Conservation (phyloP, 2,329 filamentous ascomycete genomes). For the Alternaria postmessia region DNA sequence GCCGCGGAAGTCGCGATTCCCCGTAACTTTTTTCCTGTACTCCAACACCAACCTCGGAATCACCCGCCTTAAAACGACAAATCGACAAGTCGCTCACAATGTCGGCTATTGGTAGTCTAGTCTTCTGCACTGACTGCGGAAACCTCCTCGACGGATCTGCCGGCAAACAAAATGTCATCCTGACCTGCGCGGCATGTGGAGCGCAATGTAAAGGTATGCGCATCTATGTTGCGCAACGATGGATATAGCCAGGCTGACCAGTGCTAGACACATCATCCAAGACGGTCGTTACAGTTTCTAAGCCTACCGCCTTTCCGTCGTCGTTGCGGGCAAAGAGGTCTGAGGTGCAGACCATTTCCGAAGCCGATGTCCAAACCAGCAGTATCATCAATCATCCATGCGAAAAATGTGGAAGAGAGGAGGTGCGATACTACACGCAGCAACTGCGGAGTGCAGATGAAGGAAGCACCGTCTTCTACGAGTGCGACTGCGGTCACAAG, state of each 20-base stretch:
- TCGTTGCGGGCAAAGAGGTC: slow-evolving; percentile 85
- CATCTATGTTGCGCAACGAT: background rate
- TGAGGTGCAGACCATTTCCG: slow-evolving; percentile 81
- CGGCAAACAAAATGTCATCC: slow-evolving; percentile 75
- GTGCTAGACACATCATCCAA: slow-evolving; percentile 61
- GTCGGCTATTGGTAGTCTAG: slow-evolving; percentile 87
- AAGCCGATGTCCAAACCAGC: slow-evolving; percentile 78
- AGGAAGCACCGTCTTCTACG: slow-evolving; percentile 91
- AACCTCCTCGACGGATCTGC: slow-evolving; percentile 85
- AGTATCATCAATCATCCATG: slow-evolving; percentile 75
- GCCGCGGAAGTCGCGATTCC: slow-evolving; percentile 27
- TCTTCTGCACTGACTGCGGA: slow-evolving; percentile 93
- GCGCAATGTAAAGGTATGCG: slow-evolving; percentile 57
- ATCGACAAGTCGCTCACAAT: slow-evolving; percentile 59
- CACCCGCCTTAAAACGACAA: slow-evolving; percentile 2
- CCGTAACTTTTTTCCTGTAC: slow-evolving; percentile 30
- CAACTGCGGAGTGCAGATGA: slow-evolving; percentile 94
- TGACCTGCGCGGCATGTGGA: slow-evolving; percentile 87
- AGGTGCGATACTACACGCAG: slow-evolving; percentile 84
- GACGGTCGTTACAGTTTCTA: slow-evolving; percentile 82
- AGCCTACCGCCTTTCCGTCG: slow-evolving; percentile 89
- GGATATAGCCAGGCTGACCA: background rate
- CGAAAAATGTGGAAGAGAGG: slow-evolving; percentile 78
- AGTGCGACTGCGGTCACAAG: slow-evolving; percentile 86
- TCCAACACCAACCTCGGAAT: slow-evolving; percentile 4